These are phyloP conservation scores for Apophysomyces trapeziformis DNA, from an alignment of 371 early-diverging fungal species.

Conservation along the genomic window DNA sequence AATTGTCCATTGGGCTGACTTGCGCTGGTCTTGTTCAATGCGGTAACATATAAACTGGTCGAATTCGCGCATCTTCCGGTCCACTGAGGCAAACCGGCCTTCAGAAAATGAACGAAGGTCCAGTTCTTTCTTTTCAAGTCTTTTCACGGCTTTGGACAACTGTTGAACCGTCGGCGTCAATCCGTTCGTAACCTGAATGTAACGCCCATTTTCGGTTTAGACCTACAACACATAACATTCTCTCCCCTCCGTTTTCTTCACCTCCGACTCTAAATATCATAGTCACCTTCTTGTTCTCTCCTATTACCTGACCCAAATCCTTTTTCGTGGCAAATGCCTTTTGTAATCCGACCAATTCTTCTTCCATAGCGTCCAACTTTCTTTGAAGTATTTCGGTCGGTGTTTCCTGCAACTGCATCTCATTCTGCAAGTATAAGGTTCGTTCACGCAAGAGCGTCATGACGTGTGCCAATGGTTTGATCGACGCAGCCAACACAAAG, in stretches of 20 bases:
- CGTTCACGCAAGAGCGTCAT: constrained; percentile 54
- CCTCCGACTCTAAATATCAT: no score
- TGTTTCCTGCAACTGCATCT: constrained; percentile 46
- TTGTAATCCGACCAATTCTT: constrained; percentile 50
- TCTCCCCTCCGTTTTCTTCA: no score
- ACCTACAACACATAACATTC: no score
- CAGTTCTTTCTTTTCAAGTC: constrained; percentile 58
- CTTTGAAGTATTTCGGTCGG: constrained; percentile 52
- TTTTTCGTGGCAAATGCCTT: constrained; percentile 54
- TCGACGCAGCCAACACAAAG: constrained; percentile 63
- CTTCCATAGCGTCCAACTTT: constrained; percentile 48
- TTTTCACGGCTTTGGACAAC: constrained; percentile 51
- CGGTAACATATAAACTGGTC: constrained; percentile 52
- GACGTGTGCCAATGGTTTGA: constrained; percentile 59
- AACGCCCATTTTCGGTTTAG: not conserved
- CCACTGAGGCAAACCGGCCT: constrained; percentile 55
- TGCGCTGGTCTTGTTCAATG: constrained; percentile 55
- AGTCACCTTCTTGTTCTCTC: not conserved
- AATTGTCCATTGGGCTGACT: constrained; percentile 24
- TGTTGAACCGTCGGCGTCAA: constrained; percentile 38
- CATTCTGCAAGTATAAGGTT: constrained; percentile 57
- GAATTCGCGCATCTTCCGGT: constrained; percentile 56
- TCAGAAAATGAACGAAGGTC: constrained; percentile 52
- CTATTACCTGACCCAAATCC: constrained; percentile 44
- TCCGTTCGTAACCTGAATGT: constrained; percentile 21